Evolutionary conservation across 2,329 filamentous ascomycete genomes (phyloP), one percentile per base, ranked within the genome.

Genomic region (Fusarium ambrosium): DNA sequence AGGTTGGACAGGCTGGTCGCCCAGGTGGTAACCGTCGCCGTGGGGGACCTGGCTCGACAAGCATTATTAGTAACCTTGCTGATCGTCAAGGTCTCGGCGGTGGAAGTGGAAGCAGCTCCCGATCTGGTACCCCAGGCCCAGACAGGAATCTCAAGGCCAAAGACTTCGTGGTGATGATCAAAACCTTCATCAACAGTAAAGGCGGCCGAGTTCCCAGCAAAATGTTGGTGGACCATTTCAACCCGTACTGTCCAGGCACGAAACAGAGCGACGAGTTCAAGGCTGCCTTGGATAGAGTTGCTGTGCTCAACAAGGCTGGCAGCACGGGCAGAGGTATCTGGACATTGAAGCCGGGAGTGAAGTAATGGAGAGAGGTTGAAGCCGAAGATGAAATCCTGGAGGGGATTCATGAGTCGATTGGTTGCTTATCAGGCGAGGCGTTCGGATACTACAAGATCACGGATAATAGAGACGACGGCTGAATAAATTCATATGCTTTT

Each of bases 211-310:
- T 94, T 7, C 92, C 94, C 6, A 95, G 93, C 48, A 95, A 97
- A 84, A 92, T 95, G 87, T 84, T 98, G 53, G 93, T 98, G 27
- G 94, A 97, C 79, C 95, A 98, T 79, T 98, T 98, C 82, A 94
- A 95, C 82, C 90, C 90, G 16, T 93, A 92, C 78, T 97, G 95
- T 80, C 82, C 83, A 1, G 81, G 81, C 3, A 89, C 89, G 24
- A 93, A 91, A 51, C 89, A 94, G 70, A 92, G 92, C 62, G 89
- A 91, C 20, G 93, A 95, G 81, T 98, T 98, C 81, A 96, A 95
- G 83, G 88, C 90, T 77, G 95, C 95, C 77, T 84, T 98, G 64
- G 92, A 93, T 77, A 87, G 87, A 71, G 93, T 98, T 78, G 96
- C 96, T 1, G 89, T 86, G 64, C 83, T 97, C 81, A 90, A 94